A percentile compares a stretch with the other conserved stretches of the same genome.
Evolutionary conservation across 169 alveolate species (phyloP).

Genomic region (Eimeria necatrix): DNA sequence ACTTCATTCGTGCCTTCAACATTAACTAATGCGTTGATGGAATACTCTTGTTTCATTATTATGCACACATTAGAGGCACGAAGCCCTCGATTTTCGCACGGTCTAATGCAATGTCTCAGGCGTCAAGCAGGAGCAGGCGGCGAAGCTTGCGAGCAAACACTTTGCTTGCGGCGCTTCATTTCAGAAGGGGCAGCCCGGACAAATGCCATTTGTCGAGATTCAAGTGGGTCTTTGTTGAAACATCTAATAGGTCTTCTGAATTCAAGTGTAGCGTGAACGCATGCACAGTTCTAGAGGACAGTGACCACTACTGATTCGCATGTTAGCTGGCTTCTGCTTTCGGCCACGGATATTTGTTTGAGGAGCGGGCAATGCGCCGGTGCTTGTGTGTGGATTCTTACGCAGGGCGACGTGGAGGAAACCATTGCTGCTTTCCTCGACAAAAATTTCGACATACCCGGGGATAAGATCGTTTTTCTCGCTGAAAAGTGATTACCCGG

Average conservation of each 20-base stretch:
- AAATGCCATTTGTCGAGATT: constrained; percentile 50
- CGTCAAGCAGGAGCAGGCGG: constrained; percentile 64
- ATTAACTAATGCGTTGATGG: no score
- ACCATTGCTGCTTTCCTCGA: constrained; percentile 44
- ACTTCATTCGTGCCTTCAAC: not conserved
- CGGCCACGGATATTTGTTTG: no score
- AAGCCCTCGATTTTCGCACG: no score
- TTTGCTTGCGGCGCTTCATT: constrained; percentile 67
- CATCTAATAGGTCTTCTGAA: not conserved
- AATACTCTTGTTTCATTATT: no score
- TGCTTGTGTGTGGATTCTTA: not conserved
- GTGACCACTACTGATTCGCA: no score
- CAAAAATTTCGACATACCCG: constrained; percentile 47
- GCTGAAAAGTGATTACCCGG: constrained; percentile 8
- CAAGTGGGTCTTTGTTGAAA: constrained; percentile 13
- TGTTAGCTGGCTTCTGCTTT: no score
- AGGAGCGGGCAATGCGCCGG: not conserved
- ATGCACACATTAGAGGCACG: no score
- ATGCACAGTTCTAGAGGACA: no score
- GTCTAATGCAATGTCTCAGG: constrained; percentile 10
- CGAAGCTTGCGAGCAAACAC: constrained; percentile 68
- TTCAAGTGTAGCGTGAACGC: no score
- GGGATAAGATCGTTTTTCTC: constrained; percentile 37
- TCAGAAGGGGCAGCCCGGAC: constrained; percentile 72
- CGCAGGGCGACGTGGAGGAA: constrained; percentile 65